A percentile compares a stretch with the other conserved stretches of the same genome.
These are phyloP conservation scores for Talaromyces sp. DNA, from an alignment of 2,329 filamentous ascomycete genomes.

Conservation along the genomic window DNA sequence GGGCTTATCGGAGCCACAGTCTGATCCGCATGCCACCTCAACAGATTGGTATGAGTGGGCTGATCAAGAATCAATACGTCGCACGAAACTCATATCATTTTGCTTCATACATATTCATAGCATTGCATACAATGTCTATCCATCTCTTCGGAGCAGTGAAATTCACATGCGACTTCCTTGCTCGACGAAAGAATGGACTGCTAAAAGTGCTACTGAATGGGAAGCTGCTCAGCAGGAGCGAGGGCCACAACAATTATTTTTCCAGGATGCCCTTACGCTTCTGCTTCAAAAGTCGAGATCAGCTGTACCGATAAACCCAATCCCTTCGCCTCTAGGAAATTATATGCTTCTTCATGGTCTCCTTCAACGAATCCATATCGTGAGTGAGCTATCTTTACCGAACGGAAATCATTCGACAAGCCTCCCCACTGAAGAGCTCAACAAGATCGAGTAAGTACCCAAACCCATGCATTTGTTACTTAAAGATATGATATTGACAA, in stretches of 20 bases:
- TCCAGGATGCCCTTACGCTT: conserved; percentile 38
- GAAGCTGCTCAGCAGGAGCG: conserved; percentile 31
- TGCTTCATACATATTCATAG: conserved; percentile 44
- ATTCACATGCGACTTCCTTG: conserved; percentile 42
- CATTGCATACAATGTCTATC: conserved; percentile 43
- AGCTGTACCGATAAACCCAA: conserved; percentile 32
- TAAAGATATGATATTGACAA: too few relatives aligned
- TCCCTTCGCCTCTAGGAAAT: conserved; percentile 60
- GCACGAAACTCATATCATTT: conserved; percentile 42
- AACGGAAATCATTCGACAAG: conserved; percentile 34
- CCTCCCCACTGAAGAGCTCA: conserved; percentile 37
- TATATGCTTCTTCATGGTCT: conserved; percentile 73
- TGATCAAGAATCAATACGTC: conserved; percentile 37
- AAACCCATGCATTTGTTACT: too few relatives aligned
- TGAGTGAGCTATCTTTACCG: conserved; percentile 36
- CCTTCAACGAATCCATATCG: conserved; percentile 64
- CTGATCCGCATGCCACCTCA: conserved; percentile 23
- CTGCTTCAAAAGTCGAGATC: conserved; percentile 34
- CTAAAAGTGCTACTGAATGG: conserved; percentile 35
- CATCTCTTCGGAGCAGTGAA: conserved; percentile 41
- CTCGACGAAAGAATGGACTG: conserved; percentile 41
- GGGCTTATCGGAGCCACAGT: conserved; percentile 30
- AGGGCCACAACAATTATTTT: conserved; percentile 34
- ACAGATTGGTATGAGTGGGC: conserved; percentile 42
- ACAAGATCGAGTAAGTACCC: conserved; percentile 35